A percentile compares a stretch with the other conserved stretches of the same genome.
Conservation (phyloP, 2,329 filamentous ascomycete species). For the Neopestalotiopsis sp. region DNA sequence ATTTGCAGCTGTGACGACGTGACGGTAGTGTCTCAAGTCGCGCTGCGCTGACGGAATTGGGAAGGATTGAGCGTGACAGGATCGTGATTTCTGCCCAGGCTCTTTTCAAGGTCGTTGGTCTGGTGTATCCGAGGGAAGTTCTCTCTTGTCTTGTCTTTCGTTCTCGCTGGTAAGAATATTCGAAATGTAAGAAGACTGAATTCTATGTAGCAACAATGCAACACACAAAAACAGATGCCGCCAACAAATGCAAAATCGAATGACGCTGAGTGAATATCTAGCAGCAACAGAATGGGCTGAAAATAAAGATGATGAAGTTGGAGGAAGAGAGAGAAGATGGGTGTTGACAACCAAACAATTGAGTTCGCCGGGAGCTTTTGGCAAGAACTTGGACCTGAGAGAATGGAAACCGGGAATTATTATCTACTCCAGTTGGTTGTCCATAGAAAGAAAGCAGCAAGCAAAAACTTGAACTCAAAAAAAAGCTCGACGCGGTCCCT, state of each 20-base stretch:
- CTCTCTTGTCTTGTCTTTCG: not conserved
- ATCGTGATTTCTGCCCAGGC: not conserved
- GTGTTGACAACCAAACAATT: not conserved
- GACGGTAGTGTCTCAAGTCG: constrained; percentile 12
- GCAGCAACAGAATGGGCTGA: not conserved
- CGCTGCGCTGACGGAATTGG: constrained; percentile 3
- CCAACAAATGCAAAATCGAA: too few species aligned
- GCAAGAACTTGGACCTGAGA: too few species aligned
- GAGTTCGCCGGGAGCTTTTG: not conserved
- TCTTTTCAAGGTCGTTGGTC: not conserved
- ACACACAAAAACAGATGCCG: too few species aligned
- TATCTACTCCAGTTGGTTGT: too few species aligned
- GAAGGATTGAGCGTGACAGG: not conserved
- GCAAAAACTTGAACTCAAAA: not conserved
- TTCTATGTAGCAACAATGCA: not conserved
- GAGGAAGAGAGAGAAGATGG: not conserved
- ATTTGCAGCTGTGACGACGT: constrained; percentile 6
- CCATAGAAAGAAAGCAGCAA: too few species aligned
- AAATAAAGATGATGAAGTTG: not conserved
- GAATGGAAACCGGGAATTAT: too few species aligned
- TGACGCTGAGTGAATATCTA: not conserved
- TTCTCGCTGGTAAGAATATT: not conserved
- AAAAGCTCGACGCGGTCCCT: not conserved
- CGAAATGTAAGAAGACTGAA: not conserved
- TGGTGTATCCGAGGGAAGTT: not conserved